Base-by-base conservation (phyloP, 2,329 filamentous ascomycete species). In the Incumbomyces lentus region DNA sequence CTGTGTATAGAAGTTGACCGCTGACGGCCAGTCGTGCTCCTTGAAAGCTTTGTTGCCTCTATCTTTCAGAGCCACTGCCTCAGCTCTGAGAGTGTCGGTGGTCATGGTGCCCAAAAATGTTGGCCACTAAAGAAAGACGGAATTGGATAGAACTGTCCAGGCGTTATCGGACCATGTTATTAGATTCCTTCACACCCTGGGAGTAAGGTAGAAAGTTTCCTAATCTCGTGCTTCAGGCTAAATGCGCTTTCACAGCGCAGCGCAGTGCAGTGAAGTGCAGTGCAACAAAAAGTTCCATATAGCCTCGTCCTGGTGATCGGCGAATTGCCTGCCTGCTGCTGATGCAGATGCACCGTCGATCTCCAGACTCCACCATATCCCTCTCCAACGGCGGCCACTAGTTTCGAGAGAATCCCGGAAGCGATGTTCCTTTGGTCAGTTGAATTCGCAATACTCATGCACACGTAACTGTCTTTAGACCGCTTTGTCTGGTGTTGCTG, bases 31-130 rank as follows among this genome's bases (percentile, higher is more conserved):
- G 71, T 96, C 84, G 60, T 95, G 87, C 29, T 80, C 73, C 47
- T 81, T 79, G 68, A 96, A 96, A 44, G 88, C 88, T 61, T 89
- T 85, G 69, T 98, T 98, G 64, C 92, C 92, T 67, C 93, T 78
- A 66, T 93, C 84, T 72, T 98, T 98, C 58, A 94, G 73, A 62
- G 82, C 84, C 56, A 81, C 76, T 44, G 90, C 90, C 65, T 85
- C 79, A 64, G 85, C 81, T 59, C 62, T 56, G 44, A 68, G 66
- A 44, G 66, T 51, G 44, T 66, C 63, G 53, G 56, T 61, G 54
- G 65, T 65, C 65, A 69, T 69, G 42, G 46, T 49, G 39, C 36
- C 34, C n/a, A n/a, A 37, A 35, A 19, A 37, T 29, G 12, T 36
- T n/a, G 6, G 11, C 26, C 40, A 37, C 26, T 49, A 32, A 49